Evolutionary conservation across 2,329 filamentous ascomycete genomes (phyloP), one percentile per base, ranked within the genome.

Genomic region (Eutypella sp.): DNA sequence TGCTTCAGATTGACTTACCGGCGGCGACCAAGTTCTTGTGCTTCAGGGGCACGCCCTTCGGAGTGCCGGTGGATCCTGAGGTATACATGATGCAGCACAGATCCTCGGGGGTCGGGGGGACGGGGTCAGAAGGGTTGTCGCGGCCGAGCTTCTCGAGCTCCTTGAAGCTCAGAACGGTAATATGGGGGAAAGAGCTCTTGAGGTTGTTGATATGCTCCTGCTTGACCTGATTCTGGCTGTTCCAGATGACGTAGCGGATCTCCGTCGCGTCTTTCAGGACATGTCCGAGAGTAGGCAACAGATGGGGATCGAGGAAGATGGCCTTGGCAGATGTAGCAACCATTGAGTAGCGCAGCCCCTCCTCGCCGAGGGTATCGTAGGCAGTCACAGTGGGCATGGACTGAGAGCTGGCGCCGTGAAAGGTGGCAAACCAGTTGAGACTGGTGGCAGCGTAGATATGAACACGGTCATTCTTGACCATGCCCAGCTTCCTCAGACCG

Each of bases 361-460:
- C 82, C 61, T 87, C 82, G 27, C 85, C 85, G 25, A 89, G 78
- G 7, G 85, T 88, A 64, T 89, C 85, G 64, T 89, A 89, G 33
- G 85, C 84, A 24, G 86, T 90, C 40, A 89, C 85, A 52, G 89
- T 85, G 45, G 87, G 81, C 69, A 93, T 80, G 34, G 85, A 89
- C 68, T 95, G 89, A 16, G 87, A 88, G 40, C 78, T 69, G 43
- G 74, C 72, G 42, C 67, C 74, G 59, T 79, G 75, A 18, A 74
- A 72, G 57, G 68, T 67, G 52, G 70, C 65, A 18, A 79, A 60
- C 75, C 75, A 79, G 62, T 78, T 67, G 38, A 69, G 63, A 59
- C 75, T 78, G 15, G 87, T 95, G 42, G 85, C 84, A 50, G 87
- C 89, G 60, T 87, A 95, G 57, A 93, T 78, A 68, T 95, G 88